A percentile compares a stretch with the other conserved stretches of the same genome.
Conservation (phyloP, 192 early-diverging fungal genomes). For the Coemansia sp. region DNA sequence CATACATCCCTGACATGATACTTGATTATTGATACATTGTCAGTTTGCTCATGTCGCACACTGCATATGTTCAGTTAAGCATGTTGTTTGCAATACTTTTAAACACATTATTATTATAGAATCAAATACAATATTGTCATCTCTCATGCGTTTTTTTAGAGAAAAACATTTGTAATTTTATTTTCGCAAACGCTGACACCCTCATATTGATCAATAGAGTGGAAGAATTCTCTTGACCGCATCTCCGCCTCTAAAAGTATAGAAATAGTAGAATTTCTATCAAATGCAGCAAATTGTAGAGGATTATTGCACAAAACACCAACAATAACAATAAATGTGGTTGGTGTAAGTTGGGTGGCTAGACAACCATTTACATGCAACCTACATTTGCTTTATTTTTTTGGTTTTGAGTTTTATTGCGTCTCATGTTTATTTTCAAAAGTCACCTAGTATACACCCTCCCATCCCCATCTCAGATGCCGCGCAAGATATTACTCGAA, state of each 20-base stretch:
- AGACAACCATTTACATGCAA: background rate
- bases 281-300: background rate
- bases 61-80: constrained; percentile 14
- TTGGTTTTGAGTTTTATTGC: background rate
- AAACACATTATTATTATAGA: no score
- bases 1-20: background rate
- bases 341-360: background rate
- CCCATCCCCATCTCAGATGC: background rate
- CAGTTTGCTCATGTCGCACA: constrained; percentile 11
- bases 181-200: no score
- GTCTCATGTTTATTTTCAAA: background rate
- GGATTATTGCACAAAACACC: background rate
- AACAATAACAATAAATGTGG: background rate
- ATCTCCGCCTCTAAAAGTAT: background rate
- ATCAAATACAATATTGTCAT: no score
- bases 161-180: no score
- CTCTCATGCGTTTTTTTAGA: no score
- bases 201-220: background rate
- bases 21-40: constrained; percentile 18
- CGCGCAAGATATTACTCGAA: background rate
- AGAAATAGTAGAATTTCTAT: background rate
- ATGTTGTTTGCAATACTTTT: no score
- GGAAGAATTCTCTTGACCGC: background rate
- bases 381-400: background rate
- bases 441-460: background rate